Conservation (phyloP, 2,329 filamentous ascomycete genomes). For the Penicillium sp. region DNA sequence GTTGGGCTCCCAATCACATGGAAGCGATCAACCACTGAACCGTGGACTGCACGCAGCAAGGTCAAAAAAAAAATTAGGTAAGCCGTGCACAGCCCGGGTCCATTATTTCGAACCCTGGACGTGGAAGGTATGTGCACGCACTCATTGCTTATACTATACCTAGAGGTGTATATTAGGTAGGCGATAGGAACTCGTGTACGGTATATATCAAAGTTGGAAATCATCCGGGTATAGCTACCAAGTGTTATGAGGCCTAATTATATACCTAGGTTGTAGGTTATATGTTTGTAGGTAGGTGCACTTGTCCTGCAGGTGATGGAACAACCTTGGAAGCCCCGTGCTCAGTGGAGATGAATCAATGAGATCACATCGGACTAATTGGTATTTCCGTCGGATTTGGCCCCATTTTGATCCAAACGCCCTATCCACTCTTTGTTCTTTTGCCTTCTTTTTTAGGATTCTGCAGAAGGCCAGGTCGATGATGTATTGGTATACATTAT, state of each 20-base stretch:
- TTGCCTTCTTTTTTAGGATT: not conserved
- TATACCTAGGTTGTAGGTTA: no score
- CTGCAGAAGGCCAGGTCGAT: not conserved
- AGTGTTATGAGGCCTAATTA: no score
- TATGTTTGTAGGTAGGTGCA: no score
- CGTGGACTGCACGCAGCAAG: not conserved
- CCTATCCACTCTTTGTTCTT: not conserved
- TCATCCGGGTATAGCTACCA: no score
- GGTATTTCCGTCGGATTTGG: not conserved
- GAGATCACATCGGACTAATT: conserved; percentile 15
- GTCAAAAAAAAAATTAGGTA: conserved; percentile 1
- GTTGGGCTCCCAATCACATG: not conserved
- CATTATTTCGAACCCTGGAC: not conserved
- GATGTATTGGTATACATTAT: not conserved
- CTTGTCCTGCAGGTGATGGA: not conserved
- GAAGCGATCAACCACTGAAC: conserved; percentile 3
- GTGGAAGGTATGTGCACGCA: not conserved
- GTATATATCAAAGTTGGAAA: no score
- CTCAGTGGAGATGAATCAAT: conserved; percentile 8
- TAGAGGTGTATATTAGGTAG: no score
- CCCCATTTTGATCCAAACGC: not conserved
- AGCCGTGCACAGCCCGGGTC: not conserved
- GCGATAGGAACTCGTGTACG: no score
- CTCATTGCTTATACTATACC: not conserved
- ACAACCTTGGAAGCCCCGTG: not conserved